Evolutionary conservation across 106 monocot genomes (phyloP).

Genomic region (Apostasia shenzhenica): DNA sequence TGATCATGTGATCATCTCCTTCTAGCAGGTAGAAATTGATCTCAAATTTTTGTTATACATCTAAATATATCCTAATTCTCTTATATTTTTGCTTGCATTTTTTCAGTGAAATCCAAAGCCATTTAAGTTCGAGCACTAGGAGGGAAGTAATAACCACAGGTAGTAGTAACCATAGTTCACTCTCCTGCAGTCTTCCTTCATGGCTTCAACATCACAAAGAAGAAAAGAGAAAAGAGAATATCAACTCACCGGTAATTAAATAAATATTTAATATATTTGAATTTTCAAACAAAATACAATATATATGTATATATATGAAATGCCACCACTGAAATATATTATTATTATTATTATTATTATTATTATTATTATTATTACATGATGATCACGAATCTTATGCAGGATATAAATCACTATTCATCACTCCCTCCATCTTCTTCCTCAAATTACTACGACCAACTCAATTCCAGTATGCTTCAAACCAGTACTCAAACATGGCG

Average conservation of each 20-base stretch:
- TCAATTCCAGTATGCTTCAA: slow-evolving; percentile 11
- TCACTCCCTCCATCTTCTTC: slow-evolving; percentile 7
- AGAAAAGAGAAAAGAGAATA: slow-evolving; percentile 17
- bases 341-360: background rate
- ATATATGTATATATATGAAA: no score
- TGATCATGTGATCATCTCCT: no score
- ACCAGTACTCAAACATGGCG: slow-evolving; percentile 11
- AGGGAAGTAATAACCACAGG: slow-evolving; percentile 18
- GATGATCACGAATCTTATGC: background rate
- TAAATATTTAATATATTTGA: no score
- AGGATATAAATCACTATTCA: background rate
- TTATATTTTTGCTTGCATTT: background rate
- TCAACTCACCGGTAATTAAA: slow-evolving; percentile 21
- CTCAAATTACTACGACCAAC: slow-evolving; percentile 26
- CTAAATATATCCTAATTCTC: no score
- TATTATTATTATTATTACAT: no score
- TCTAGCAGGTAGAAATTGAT: no score
- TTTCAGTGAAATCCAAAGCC: slow-evolving; percentile 25
- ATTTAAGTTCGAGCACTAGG: slow-evolving; percentile 16
- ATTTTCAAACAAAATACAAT: no score
- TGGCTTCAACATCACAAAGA: slow-evolving; percentile 66
- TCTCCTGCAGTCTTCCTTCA: slow-evolving; percentile 39
- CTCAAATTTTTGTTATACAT: no score
- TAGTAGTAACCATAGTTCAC: slow-evolving; percentile 15
- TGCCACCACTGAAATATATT: background rate